Conservation (phyloP, 306 rosid species). For the Prunus mume region DNA sequence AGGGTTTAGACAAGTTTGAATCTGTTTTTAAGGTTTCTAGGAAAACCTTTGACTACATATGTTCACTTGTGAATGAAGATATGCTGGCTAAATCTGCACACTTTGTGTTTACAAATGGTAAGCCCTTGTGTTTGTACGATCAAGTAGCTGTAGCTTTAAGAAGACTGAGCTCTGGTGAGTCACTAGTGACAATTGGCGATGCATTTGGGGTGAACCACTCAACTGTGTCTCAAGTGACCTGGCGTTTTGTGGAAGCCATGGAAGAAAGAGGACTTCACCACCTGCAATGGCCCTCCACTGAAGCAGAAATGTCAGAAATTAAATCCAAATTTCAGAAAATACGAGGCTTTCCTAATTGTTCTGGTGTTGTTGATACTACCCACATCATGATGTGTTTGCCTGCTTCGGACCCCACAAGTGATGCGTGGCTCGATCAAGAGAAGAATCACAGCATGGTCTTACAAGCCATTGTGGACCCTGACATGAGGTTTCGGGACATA, state of each 20-base stretch:
- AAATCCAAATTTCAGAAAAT: conserved; percentile 72
- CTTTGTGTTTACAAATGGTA: conserved; percentile 51
- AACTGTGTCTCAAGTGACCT: conserved; percentile 81
- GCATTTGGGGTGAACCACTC: conserved; percentile 75
- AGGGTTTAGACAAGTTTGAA: conserved; percentile 45
- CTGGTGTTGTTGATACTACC: conserved; percentile 69
- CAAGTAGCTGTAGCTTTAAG: conserved; percentile 87
- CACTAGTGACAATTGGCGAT: conserved; percentile 68
- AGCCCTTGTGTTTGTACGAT: conserved; percentile 52
- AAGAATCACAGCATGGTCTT: conserved; percentile 86
- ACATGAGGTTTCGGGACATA: conserved; percentile 80
- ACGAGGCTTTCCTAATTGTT: conserved; percentile 81
- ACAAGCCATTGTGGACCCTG: conserved; percentile 87
- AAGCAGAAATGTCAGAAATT: conserved; percentile 54
- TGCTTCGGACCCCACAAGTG: conserved; percentile 50
- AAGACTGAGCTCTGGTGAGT: conserved; percentile 86
- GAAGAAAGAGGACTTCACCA: conserved; percentile 74
- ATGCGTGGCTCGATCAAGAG: conserved; percentile 79
- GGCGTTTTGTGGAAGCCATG: conserved; percentile 88
- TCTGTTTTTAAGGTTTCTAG: conserved; percentile 58
- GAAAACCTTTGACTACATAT: conserved; percentile 74
- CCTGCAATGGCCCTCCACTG: conserved; percentile 76
- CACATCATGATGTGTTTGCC: conserved; percentile 78
- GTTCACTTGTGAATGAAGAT: conserved; percentile 84
- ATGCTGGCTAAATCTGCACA: conserved; percentile 60